phyloP scores from a whole-genome alignment of 805 yeast genomes.

The Nakazawaea populi region DNA sequence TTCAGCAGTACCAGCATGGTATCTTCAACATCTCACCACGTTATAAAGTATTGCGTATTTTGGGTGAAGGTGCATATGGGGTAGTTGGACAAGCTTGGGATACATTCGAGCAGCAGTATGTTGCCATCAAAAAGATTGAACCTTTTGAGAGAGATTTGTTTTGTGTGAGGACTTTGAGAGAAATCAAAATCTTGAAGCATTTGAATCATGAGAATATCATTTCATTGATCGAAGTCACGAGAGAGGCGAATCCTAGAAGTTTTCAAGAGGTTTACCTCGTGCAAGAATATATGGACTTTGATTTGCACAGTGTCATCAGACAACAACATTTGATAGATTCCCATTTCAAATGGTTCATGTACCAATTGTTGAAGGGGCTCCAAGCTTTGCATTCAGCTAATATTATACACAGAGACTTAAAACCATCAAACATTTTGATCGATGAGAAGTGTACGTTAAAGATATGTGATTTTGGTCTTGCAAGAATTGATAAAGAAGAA shows the following conservation, averaged over 20 bases:
- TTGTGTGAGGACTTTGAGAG: conserved; percentile 66
- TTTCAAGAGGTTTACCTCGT: conserved; percentile 68
- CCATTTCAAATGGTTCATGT: conserved; percentile 64
- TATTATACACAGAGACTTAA: conserved; percentile 72
- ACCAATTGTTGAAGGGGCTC: conserved; percentile 65
- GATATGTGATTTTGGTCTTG: conserved; percentile 75
- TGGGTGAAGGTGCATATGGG: conserved; percentile 84
- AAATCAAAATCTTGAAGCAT: conserved; percentile 57
- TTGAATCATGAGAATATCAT: conserved; percentile 74
- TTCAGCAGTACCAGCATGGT: background rate
- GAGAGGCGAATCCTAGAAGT: conserved; percentile 36
- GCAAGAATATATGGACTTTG: conserved; percentile 77
- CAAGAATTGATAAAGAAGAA: conserved; percentile 49
- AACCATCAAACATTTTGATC: conserved; percentile 65
- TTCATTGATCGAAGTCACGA: conserved; percentile 29
- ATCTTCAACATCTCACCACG: conserved; percentile 58
- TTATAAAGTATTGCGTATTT: conserved; percentile 50
- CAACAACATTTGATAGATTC: conserved; percentile 55
- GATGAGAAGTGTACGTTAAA: conserved; percentile 70
- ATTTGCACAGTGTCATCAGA: conserved; percentile 56
- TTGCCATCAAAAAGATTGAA: conserved; percentile 73
- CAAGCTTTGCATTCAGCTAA: conserved; percentile 67
- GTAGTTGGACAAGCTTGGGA: conserved; percentile 68
- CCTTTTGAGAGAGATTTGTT: conserved; percentile 64
- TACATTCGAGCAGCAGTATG: conserved; percentile 48